Percentiles rank a stretch among this genome's conserved stretches.
These are phyloP conservation scores for Trametes elegans DNA, from an alignment of 768 basidiomycete species.

Conservation along the genomic window DNA sequence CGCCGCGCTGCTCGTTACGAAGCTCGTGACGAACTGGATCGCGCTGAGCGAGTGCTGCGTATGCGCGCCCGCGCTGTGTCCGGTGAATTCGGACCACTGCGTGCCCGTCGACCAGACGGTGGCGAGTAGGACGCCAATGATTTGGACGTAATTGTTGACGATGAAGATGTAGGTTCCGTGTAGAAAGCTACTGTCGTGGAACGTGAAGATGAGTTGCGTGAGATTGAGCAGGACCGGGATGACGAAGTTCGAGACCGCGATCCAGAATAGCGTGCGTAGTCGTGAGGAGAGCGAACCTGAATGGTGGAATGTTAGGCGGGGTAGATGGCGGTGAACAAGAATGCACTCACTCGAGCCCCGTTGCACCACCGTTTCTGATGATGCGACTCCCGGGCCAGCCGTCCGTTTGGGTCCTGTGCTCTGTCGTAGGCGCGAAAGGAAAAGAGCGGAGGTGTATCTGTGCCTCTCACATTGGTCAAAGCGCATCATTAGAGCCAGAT, in stretches of 20 bases:
- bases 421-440: neutral
- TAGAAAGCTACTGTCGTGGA: conserved; percentile 5
- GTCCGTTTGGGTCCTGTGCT: neutral
- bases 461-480: neutral
- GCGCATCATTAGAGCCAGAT: neutral
- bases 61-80: neutral
- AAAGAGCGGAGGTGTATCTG: conserved; percentile 1
- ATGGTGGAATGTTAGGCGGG: too few species aligned
- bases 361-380: neutral
- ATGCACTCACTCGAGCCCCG: too few species aligned
- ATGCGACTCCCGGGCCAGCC: neutral
- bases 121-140: conserved; percentile 12
- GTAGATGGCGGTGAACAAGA: too few species aligned
- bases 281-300: conserved; percentile 12
- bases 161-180: conserved; percentile 13
- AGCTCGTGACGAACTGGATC: neutral
- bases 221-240: conserved; percentile 38
- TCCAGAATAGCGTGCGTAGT: conserved; percentile 34
- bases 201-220: conserved; percentile 29
- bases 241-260: conserved; percentile 38
- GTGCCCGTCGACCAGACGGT: conserved; percentile 10
- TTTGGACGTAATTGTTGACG: conserved; percentile 11
- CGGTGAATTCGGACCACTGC: neutral
- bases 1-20: neutral
- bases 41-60: neutral